Percentiles rank a stretch among this genome's conserved stretches.
These are phyloP conservation scores for Kluyveromyces starmeri DNA, from an alignment of 805 yeast genomes.

Conservation along the genomic window DNA sequence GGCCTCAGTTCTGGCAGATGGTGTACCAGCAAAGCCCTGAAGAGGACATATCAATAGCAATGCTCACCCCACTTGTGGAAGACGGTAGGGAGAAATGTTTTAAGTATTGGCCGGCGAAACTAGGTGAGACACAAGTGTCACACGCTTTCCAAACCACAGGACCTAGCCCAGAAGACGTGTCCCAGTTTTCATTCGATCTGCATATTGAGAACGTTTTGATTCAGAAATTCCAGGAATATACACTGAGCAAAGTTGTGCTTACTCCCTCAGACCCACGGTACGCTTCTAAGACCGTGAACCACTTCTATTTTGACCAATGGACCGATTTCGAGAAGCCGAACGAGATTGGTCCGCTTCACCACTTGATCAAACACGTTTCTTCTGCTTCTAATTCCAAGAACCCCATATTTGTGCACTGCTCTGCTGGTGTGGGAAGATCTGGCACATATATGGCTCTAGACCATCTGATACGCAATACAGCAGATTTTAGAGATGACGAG, in stretches of 20 bases:
- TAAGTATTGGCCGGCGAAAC: constrained; percentile 58
- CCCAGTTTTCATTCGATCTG: constrained; percentile 17
- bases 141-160: constrained; percentile 19
- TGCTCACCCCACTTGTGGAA: constrained; percentile 72
- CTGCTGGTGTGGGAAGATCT: constrained; percentile 96
- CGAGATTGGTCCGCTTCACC: constrained; percentile 28
- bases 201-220: constrained; percentile 15
- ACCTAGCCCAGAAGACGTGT: constrained; percentile 13
- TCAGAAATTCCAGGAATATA: constrained; percentile 17
- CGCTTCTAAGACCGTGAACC: constrained; percentile 40
- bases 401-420: constrained; percentile 79
- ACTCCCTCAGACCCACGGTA: constrained; percentile 22
- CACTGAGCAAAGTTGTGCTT: constrained; percentile 19
- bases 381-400: constrained; percentile 20
- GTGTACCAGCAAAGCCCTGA: constrained; percentile 50
- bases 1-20: constrained; percentile 87
- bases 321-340: constrained; percentile 66
- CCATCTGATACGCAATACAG: constrained; percentile 25
- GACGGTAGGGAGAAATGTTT: constrained; percentile 65
- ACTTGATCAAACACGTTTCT: constrained; percentile 25
- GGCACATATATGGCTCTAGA: constrained; percentile 70
- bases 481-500: constrained; percentile 13
- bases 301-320: constrained; percentile 75
- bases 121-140: constrained; percentile 5
- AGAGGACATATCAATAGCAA: constrained; percentile 52